Evolutionary conservation across 208 protist species (phyloP).

Genomic region (Novymonas esmeraldas): DNA sequence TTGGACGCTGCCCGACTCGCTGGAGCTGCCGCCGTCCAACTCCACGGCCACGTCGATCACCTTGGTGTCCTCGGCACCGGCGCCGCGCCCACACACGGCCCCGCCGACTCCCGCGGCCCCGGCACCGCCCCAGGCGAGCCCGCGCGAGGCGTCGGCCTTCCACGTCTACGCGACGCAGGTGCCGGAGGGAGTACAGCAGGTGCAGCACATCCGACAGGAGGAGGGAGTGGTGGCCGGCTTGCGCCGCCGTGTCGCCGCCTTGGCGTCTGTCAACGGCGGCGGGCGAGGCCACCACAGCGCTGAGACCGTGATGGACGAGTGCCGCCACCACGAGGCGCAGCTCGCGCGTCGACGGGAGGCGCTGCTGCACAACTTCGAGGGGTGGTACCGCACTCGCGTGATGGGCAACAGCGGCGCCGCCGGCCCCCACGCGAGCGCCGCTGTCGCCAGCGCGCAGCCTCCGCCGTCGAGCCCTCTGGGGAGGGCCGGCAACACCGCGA

Average conservation of each 20-base stretch:
- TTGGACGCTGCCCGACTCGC: not conserved
- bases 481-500: not conserved
- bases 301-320: not conserved
- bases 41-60: not conserved
- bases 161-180: slow-evolving; percentile 4
- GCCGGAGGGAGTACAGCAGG: slow-evolving; percentile 15
- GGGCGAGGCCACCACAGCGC: not conserved
- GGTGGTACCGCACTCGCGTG: slow-evolving; percentile 9
- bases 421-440: no score
- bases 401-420: not conserved
- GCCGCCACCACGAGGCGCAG: slow-evolving; percentile 1
- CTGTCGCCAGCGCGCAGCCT: no score
- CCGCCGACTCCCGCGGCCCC: not conserved
- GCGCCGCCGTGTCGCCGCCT: not conserved
- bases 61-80: not conserved
- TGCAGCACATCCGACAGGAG: slow-evolving; percentile 1
- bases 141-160: slow-evolving; percentile 10
- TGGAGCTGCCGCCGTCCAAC: no score
- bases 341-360: slow-evolving; percentile 12
- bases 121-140: not conserved
- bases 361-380: slow-evolving; percentile 27
- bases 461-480: not conserved
- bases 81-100: not conserved
- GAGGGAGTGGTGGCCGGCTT: slow-evolving; percentile 8
- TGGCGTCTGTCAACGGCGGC: not conserved